Conservation (phyloP, 2,329 filamentous ascomycete genomes). For the Xylaria arbuscula region DNA sequence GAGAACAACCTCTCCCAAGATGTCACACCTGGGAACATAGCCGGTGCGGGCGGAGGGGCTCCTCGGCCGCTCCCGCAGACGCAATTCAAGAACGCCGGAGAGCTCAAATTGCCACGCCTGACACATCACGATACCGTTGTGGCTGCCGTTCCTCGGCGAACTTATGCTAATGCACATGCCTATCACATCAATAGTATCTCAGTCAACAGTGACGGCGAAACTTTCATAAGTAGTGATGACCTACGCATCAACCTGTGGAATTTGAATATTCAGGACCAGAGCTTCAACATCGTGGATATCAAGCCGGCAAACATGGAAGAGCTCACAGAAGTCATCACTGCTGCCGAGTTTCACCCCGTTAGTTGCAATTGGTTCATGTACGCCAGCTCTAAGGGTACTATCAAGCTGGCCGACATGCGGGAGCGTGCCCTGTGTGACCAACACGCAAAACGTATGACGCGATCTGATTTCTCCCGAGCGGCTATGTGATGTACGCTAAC, state of each 20-base stretch:
- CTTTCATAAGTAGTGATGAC: conserved; percentile 98
- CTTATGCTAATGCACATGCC: conserved; percentile 97
- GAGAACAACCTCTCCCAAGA: conserved; percentile 99
- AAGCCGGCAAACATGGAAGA: conserved; percentile 99
- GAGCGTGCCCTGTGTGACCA: conserved; percentile 96
- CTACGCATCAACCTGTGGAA: conserved; percentile 99
- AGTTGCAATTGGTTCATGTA: conserved; percentile 99
- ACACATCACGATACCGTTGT: conserved; percentile 99
- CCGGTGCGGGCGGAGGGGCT: conserved; percentile 78
- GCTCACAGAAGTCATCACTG: conserved; percentile 97
- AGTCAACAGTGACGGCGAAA: conserved; percentile 99
- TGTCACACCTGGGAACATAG: conserved; percentile 78
- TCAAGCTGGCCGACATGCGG: conserved; percentile 98
- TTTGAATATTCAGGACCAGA: conserved; percentile 98
- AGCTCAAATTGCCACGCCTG: conserved; percentile 92
- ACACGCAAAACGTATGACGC: conserved; percentile 85
- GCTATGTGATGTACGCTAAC: conserved; percentile 31
- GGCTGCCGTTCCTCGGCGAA: conserved; percentile 92
- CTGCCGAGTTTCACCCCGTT: conserved; percentile 94
- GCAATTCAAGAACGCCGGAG: conserved; percentile 81
- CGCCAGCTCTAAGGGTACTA: conserved; percentile 97
- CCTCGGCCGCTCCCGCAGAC: conserved; percentile 76
- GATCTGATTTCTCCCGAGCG: neutral
- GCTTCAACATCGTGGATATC: conserved; percentile 99
- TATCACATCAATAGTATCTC: conserved; percentile 99